Evolutionary conservation across 2,329 filamentous ascomycete genomes (phyloP).

Genomic region (Trichoderma sp.): DNA sequence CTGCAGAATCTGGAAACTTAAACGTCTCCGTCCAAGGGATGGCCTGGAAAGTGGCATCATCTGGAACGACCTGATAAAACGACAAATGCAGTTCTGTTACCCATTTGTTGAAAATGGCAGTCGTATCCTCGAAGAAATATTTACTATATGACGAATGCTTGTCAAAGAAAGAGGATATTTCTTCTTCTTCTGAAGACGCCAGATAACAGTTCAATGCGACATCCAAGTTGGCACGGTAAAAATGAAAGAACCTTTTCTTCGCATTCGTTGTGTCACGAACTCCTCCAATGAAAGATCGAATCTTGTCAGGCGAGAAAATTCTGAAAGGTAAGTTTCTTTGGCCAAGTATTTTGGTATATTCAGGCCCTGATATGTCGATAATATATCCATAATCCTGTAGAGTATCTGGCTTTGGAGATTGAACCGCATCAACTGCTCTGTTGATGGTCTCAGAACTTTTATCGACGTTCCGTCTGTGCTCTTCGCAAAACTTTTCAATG

Average conservation of each 20-base stretch:
- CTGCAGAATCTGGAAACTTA: not conserved
- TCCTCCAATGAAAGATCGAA: not conserved
- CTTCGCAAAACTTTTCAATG: not conserved
- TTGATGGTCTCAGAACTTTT: not conserved
- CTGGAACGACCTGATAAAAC: not conserved
- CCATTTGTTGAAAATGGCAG: not conserved
- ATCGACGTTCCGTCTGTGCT: not conserved
- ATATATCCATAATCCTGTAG: not conserved
- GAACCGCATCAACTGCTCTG: not conserved
- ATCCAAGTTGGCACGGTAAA: not conserved
- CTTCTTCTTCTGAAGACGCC: not conserved
- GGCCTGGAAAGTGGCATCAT: not conserved
- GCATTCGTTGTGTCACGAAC: not conserved
- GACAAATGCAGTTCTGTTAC: not conserved
- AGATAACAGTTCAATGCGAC: not conserved
- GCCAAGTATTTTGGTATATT: not conserved
- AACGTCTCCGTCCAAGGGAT: not conserved
- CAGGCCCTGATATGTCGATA: not conserved
- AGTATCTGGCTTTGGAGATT: too few species aligned
- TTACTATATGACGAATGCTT: not conserved
- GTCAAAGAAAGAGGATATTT: not conserved
- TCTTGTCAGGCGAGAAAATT: not conserved
- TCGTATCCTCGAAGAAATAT: not conserved
- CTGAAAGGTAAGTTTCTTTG: not conserved
- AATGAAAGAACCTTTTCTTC: not conserved